Percentiles rank a stretch among this genome's conserved stretches.
These are phyloP conservation scores for Zychaea mexicana DNA, from an alignment of 371 early-diverging fungal genomes.

Conservation along the genomic window DNA sequence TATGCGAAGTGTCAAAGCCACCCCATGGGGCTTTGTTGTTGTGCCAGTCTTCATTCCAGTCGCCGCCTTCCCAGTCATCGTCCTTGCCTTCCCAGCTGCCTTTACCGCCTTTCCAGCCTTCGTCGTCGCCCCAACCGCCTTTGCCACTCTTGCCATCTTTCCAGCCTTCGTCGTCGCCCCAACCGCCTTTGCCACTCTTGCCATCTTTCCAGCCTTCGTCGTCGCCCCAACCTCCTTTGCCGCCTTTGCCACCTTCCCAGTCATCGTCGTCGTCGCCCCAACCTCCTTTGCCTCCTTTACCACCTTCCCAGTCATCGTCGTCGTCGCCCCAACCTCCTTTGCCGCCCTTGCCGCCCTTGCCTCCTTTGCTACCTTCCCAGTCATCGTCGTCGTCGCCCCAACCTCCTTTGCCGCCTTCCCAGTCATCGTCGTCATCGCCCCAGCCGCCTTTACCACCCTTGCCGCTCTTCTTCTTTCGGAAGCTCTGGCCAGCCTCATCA, in stretches of 20 bases:
- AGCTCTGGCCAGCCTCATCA: not conserved
- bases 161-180: slow-evolving; percentile 1
- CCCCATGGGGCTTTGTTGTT: slow-evolving; percentile 1
- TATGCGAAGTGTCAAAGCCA: slow-evolving; percentile 25
- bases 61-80: not conserved
- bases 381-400: not conserved
- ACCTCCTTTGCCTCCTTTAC: not conserved
- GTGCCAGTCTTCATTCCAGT: not conserved
- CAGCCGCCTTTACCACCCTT: not conserved
- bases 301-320: not conserved
- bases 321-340: not conserved
- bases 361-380: not conserved
- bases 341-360: not conserved
- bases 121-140: slow-evolving; percentile 9
- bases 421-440: not conserved
- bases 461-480: slow-evolving; percentile 17
- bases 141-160: slow-evolving; percentile 9
- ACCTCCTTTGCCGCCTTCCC: not conserved
- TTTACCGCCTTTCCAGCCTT: slow-evolving; percentile 14
- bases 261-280: not conserved
- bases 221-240: slow-evolving; percentile 5
- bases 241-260: not conserved
- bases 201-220: slow-evolving; percentile 9
- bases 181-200: slow-evolving; percentile 1
- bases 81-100: not conserved